phyloP scores from a whole-genome alignment of 2,329 filamentous ascomycete species.

The Xylaria arbuscula region DNA sequence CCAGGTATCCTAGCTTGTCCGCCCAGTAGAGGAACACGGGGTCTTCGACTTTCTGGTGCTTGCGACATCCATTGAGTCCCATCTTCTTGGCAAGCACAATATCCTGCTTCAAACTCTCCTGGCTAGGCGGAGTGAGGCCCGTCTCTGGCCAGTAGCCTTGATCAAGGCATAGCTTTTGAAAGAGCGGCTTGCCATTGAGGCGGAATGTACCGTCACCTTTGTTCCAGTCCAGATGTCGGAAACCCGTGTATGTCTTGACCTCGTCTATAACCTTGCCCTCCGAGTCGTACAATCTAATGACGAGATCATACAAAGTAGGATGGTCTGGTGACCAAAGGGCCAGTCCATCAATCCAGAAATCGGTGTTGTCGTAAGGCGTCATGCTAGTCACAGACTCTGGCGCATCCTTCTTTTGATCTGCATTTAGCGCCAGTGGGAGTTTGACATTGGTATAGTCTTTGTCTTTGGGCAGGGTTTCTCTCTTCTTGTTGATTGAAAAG shows the following conservation, averaged over 20 bases:
- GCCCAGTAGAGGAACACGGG: constrained; percentile 71
- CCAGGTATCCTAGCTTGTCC: constrained; percentile 68
- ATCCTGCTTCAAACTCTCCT: constrained; percentile 59
- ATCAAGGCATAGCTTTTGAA: constrained; percentile 70
- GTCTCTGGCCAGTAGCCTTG: constrained; percentile 73
- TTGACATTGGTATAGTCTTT: constrained; percentile 60
- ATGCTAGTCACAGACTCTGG: constrained; percentile 50
- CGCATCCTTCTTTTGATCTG: constrained; percentile 55
- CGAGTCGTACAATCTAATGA: constrained; percentile 62
- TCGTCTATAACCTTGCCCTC: constrained; percentile 61
- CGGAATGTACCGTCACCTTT: constrained; percentile 68
- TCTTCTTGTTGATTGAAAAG: constrained; percentile 57
- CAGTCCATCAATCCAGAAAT: constrained; percentile 64
- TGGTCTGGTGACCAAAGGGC: constrained; percentile 72
- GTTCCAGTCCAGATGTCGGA: constrained; percentile 70
- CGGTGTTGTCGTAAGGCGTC: constrained; percentile 53
- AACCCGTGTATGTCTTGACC: constrained; percentile 69
- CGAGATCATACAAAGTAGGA: constrained; percentile 66
- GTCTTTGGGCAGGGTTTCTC: constrained; percentile 59
- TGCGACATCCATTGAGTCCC: constrained; percentile 73
- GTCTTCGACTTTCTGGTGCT: constrained; percentile 74
- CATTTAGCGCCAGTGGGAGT: constrained; percentile 60
- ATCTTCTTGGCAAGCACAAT: constrained; percentile 68
- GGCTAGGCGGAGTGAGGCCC: constrained; percentile 67
- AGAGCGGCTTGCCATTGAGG: constrained; percentile 68